A percentile compares a stretch with the other conserved stretches of the same genome.
Evolutionary conservation across 208 protist genomes (phyloP).

Genomic region (Spongospora subterranea): DNA sequence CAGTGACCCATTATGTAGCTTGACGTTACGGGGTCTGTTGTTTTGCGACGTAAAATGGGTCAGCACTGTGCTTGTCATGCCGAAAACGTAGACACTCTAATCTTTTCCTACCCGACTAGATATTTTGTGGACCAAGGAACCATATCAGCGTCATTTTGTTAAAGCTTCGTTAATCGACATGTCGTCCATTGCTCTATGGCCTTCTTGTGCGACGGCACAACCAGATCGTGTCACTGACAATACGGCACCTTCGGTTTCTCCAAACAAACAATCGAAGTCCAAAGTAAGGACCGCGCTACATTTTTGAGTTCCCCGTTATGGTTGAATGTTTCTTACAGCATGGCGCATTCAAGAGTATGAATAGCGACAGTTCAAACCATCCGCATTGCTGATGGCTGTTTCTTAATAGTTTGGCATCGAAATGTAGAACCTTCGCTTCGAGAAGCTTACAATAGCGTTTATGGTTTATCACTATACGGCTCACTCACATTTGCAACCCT

Average conservation of each 20-base stretch:
- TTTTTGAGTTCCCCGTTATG: neutral
- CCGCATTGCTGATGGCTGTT: neutral
- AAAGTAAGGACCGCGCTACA: neutral
- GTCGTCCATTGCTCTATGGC: neutral
- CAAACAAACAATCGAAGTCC: neutral
- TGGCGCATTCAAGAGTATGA: slow-evolving; percentile 46
- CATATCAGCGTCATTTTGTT: no score
- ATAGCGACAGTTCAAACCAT: no score
- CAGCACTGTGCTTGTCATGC: no score
- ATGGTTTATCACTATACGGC: slow-evolving; percentile 41
- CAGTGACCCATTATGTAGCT: no score
- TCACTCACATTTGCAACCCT: slow-evolving; percentile 2
- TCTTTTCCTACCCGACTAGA: no score
- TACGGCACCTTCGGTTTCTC: neutral
- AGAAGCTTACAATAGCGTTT: slow-evolving; percentile 30
- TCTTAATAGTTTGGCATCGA: slow-evolving; percentile 33
- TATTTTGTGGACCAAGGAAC: no score
- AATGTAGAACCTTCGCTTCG: slow-evolving; percentile 4
- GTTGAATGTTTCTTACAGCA: neutral
- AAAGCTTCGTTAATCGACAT: no score
- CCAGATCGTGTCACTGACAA: neutral
- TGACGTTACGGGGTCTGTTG: no score
- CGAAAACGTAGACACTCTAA: no score
- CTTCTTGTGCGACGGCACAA: neutral
- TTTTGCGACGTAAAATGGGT: no score